Conservation (phyloP, 1,284 basidiomycete genomes). For the Ganoderma resinaceum region DNA sequence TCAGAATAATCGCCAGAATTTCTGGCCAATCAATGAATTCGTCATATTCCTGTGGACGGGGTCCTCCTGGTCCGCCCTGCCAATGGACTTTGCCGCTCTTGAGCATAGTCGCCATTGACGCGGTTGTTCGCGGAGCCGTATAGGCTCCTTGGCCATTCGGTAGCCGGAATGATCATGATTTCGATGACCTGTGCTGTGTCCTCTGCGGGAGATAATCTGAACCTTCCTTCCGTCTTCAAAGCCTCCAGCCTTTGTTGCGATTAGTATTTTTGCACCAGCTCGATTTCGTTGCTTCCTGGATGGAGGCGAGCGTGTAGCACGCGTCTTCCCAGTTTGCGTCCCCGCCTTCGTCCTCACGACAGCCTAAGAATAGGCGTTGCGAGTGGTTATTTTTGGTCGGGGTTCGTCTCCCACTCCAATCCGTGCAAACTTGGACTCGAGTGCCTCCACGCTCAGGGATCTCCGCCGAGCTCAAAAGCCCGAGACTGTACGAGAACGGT, state of each 20-base stretch:
- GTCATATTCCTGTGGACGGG: background rate
- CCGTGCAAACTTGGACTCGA: background rate
- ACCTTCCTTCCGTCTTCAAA: background rate
- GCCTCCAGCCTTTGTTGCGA: background rate
- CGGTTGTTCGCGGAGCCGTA: background rate
- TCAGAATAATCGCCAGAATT: background rate
- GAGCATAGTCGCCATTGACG: background rate
- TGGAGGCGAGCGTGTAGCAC: background rate
- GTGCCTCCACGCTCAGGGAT: background rate
- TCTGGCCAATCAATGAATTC: background rate
- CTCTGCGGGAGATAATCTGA: background rate
- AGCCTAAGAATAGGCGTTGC: conserved; percentile 1
- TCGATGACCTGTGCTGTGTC: background rate
- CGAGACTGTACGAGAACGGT: background rate
- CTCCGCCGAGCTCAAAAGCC: background rate
- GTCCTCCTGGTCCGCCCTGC: background rate
- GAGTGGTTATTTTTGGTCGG: background rate
- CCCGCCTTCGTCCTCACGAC: background rate
- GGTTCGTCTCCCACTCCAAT: background rate
- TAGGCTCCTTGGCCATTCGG: background rate
- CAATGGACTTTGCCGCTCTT: background rate
- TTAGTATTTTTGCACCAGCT: background rate
- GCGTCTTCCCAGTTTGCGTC: background rate
- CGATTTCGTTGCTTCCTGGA: background rate
- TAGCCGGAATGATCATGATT: background rate